phyloP scores from a whole-genome alignment of 306 rosid species.

The cucumber (Cucumis sativus) region Cucumber_9930_V3 NC_026659.2:24691501-24692000 shows the following conservation, averaged over 20 bases:
- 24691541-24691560: no score
- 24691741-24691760: neutral
- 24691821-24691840: neutral
- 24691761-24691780: neutral
- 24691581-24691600: no score
- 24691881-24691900: conserved; percentile 12
- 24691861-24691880: neutral
- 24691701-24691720: no score
- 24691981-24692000: neutral
- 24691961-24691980: conserved; percentile 36
- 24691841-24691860: conserved; percentile 13
- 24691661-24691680: no score
- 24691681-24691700: no score
- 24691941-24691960: conserved; percentile 72
- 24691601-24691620: no score
- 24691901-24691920: conserved; percentile 43
- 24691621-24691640: no score
- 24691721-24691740: no score
- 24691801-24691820: neutral
- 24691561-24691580: no score
- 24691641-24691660: no score
- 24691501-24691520: no score
- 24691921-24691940: conserved; percentile 73
- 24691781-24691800: neutral
- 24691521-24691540: no score